Evolutionary conservation across 176 grass and related monocot genomes (phyloP), one percentile per base, ranked within the genome.

Genomic region (Aegilops umbellulata): DNA sequence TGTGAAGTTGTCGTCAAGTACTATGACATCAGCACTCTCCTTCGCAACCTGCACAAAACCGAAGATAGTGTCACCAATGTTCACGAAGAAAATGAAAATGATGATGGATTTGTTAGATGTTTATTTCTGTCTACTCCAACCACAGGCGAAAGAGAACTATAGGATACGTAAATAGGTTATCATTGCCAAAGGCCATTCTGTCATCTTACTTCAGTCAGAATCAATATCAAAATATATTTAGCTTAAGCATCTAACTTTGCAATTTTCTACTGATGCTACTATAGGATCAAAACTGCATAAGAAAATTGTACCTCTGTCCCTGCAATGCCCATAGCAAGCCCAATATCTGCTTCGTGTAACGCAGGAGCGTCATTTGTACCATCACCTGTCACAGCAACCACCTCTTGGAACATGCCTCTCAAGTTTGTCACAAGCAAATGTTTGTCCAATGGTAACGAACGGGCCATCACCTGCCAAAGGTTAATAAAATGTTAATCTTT

Each of bases 281-380:
- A 77, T 79, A 53, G 10, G 22, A n/a, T 86, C 53, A 20, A 15
- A 60, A 86, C 14, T 86, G 39, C 39, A 24, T 65, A 66, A 41
- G 10, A 70, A 78, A 76, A 67, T 24, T 67, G 55, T 90, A 98
- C 95, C 96, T 98, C 96, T 75, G 93, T 98, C 47, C 96, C 96
- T 78, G 96, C 84, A 92, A 98, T 98, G 39, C 93, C 96, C 96
- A 98, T 98, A 73, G 96, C 96, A 88, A 98, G 96, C 4, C 96
- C 96, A 82, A 98, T 98, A 69, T 98, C 96, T 86, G 93, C 74
- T 88, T 98, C 96, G 51, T 98, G 93, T 81, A 98, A 89, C 55
- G 96, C 96, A 65, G 96, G 96, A 72, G 96, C 93, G 84, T 98
- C 96, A 57, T 98, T 98, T n/a, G 96, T 98, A 29, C 96, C 96